These are phyloP conservation scores for Beauveria pseudobassiana DNA, from an alignment of 2,329 filamentous ascomycete species.

Conservation along the genomic window DNA sequence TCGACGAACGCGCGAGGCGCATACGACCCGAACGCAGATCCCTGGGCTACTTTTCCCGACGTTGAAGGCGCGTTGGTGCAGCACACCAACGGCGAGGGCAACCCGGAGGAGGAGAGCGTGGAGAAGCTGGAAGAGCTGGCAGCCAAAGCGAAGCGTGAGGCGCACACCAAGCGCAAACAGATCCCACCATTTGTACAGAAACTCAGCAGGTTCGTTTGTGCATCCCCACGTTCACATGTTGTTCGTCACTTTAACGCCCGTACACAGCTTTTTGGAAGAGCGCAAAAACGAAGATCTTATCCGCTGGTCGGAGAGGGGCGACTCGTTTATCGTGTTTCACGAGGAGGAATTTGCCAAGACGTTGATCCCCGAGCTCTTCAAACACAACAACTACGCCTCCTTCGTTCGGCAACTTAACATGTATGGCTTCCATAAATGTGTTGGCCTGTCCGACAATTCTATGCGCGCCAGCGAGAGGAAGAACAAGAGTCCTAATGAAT, in stretches of 20 bases:
- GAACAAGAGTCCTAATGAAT: constrained; percentile 96
- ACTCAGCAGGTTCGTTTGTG: constrained; percentile 70
- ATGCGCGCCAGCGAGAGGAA: constrained; percentile 97
- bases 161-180: constrained; percentile 83
- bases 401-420: constrained; percentile 95
- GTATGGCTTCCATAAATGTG: constrained; percentile 96
- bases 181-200: constrained; percentile 98
- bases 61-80: constrained; percentile 28
- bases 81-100: constrained; percentile 26
- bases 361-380: constrained; percentile 94
- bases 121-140: constrained; percentile 75
- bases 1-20: constrained; percentile 31
- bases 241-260: constrained; percentile 17
- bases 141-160: constrained; percentile 74
- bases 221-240: background rate
- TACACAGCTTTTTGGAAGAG: constrained; percentile 80
- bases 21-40: constrained; percentile 33
- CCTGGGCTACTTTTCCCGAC: constrained; percentile 37
- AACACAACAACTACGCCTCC: constrained; percentile 97
- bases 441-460: constrained; percentile 89
- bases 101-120: constrained; percentile 58
- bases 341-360: constrained; percentile 98
- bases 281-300: constrained; percentile 91
- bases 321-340: constrained; percentile 93
- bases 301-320: constrained; percentile 92